phyloP scores from a whole-genome alignment of 805 yeast species.

The Saccharomycopsis selenospora region DNA sequence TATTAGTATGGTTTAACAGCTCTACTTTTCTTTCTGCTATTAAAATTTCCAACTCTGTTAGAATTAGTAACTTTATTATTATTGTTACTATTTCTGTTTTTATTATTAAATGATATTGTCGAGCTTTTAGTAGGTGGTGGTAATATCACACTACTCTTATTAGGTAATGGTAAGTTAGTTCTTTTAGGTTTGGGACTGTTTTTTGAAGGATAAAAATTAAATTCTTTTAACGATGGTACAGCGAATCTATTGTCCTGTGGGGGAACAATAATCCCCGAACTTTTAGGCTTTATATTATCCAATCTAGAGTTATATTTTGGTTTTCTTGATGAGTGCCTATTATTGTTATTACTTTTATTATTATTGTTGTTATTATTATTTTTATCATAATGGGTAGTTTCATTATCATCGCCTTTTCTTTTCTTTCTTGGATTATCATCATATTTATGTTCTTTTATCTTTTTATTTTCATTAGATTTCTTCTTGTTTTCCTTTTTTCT shows the following conservation, averaged over 20 bases:
- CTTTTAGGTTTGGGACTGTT: too few relatives aligned
- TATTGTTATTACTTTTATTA: constrained; percentile 13
- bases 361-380: constrained; percentile 16
- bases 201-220: too few relatives aligned
- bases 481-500: constrained; percentile 18
- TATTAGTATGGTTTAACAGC: constrained; percentile 1
- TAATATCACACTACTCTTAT: background rate
- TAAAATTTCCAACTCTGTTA: too few relatives aligned
- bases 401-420: constrained; percentile 15
- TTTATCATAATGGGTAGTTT: constrained; percentile 13
- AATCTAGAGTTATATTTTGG: too few relatives aligned
- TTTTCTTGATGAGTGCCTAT: too few relatives aligned
- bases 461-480: constrained; percentile 17
- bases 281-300: constrained; percentile 10
- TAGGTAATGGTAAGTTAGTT: background rate
- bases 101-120: background rate
- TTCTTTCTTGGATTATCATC: constrained; percentile 17
- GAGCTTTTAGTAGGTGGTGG: constrained; percentile 1
- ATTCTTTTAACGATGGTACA: too few relatives aligned
- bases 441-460: constrained; percentile 10
- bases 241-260: too few relatives aligned
- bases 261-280: constrained; percentile 9
- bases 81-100: background rate
- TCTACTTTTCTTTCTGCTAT: background rate
- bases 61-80: background rate